These are phyloP conservation scores for Phytophthora kernoviae DNA, from an alignment of 352 stramenopile genomes.

Conservation along the genomic window DNA sequence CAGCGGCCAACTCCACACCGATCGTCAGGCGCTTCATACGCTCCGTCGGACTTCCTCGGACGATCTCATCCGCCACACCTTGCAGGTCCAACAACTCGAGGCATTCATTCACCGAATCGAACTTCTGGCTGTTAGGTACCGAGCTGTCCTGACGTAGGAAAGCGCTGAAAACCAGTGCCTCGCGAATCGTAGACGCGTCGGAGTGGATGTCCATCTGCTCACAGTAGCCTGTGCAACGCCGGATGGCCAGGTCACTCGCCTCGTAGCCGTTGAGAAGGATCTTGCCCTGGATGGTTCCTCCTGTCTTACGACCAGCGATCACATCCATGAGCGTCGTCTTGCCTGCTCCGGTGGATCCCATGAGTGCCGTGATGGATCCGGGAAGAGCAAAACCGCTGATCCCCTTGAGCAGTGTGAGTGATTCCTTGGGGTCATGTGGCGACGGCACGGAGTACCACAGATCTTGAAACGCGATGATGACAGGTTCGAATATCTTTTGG, in stretches of 20 bases:
- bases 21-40: conserved; percentile 63
- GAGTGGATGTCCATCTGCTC: conserved; percentile 6
- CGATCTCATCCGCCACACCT: conserved; percentile 37
- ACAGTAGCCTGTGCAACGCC: conserved; percentile 15
- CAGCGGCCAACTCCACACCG: conserved; percentile 87
- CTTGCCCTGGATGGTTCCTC: conserved; percentile 67
- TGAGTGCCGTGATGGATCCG: conserved; percentile 54
- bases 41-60: conserved; percentile 44
- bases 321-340: conserved; percentile 95
- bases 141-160: conserved; percentile 55
- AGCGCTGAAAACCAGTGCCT: conserved; percentile 81
- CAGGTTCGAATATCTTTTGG: conserved; percentile 18
- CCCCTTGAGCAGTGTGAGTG: conserved; percentile 67
- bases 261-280: conserved; percentile 51
- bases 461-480: conserved; percentile 39
- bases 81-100: conserved; percentile 40
- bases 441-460: conserved; percentile 44
- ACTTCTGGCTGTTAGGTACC: conserved; percentile 34
- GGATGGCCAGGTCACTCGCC: conserved; percentile 36
- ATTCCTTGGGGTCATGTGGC: conserved; percentile 38
- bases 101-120: conserved; percentile 35
- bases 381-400: conserved; percentile 47
- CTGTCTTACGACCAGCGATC: conserved; percentile 89
- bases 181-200: conserved; percentile 1
- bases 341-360: conserved; percentile 63